These are phyloP conservation scores for Acer yangbiense DNA, from an alignment of 345 rosid species.

Conservation along the genomic window DNA sequence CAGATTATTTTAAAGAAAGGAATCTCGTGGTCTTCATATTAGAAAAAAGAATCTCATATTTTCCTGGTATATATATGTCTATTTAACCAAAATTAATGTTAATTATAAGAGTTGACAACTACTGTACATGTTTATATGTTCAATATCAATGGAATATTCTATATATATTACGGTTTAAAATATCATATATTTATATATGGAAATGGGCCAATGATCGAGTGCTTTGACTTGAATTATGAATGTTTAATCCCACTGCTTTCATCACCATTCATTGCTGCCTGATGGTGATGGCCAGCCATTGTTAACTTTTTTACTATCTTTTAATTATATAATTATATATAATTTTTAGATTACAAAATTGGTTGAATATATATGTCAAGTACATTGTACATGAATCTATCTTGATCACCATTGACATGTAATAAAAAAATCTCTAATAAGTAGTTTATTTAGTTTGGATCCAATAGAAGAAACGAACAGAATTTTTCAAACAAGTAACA, in stretches of 20 bases:
- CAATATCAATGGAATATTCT: slow-evolving; percentile 6
- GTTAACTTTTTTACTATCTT: not conserved
- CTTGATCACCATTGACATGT: not conserved
- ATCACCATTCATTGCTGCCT: slow-evolving; percentile 17
- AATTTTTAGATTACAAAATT: no score
- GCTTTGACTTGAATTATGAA: slow-evolving; percentile 37
- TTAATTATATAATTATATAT: not conserved
- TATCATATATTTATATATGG: not conserved
- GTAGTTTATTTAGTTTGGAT: not conserved
- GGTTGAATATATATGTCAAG: not conserved
- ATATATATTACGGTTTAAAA: not conserved
- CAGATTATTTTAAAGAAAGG: slow-evolving; percentile 13
- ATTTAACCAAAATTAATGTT: not conserved
- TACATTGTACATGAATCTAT: not conserved
- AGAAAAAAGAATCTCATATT: slow-evolving; percentile 24
- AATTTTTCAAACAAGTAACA: not conserved
- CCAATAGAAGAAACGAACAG: not conserved
- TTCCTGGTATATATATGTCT: not conserved
- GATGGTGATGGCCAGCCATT: slow-evolving; percentile 12
- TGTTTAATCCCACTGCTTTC: slow-evolving; percentile 25
- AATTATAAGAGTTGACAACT: slow-evolving; percentile 24
- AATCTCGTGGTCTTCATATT: slow-evolving; percentile 12
- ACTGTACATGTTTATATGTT: not conserved
- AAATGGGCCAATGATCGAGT: slow-evolving; percentile 23
- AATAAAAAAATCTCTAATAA: not conserved